Conservation (phyloP, 1,284 basidiomycete species). For the Puccinia triticina region DNA sequence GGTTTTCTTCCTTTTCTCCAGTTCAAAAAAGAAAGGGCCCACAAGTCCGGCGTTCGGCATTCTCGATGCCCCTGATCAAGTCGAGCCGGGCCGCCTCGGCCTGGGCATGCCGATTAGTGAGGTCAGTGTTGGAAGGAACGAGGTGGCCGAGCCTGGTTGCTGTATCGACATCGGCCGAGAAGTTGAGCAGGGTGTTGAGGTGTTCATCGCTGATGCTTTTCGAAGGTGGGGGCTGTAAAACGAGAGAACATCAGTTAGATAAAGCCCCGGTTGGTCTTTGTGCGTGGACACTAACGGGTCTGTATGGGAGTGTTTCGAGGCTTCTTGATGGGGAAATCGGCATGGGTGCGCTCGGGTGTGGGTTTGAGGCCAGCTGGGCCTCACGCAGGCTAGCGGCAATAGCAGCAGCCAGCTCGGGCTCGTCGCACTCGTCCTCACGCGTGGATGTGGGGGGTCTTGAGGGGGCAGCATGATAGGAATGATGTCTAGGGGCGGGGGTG, state of each 20-base stretch:
- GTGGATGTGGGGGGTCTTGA: constrained; percentile 26
- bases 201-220: constrained; percentile 19
- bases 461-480: constrained; percentile 3
- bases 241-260: neutral
- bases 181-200: constrained; percentile 39
- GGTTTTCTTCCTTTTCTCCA: neutral
- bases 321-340: constrained; percentile 17
- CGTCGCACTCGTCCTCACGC: constrained; percentile 74
- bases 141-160: constrained; percentile 29
- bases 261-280: too few relatives aligned
- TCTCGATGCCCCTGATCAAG: constrained; percentile 79
- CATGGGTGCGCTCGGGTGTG: constrained; percentile 51
- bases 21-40: constrained; percentile 60
- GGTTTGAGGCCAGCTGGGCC: constrained; percentile 68
- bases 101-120: constrained; percentile 32
- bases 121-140: constrained; percentile 22
- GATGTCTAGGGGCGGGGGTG: neutral
- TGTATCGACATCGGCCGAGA: constrained; percentile 43
- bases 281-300: constrained; percentile 17
- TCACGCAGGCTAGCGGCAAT: constrained; percentile 94
- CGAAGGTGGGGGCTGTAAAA: constrained; percentile 10
- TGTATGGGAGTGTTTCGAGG: neutral
- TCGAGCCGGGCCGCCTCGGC: constrained; percentile 67
- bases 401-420: constrained; percentile 87
- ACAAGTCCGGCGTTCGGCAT: constrained; percentile 83